phyloP scores from a whole-genome alignment of 805 yeast species.

The Barnettozyma botsteinii region DNA sequence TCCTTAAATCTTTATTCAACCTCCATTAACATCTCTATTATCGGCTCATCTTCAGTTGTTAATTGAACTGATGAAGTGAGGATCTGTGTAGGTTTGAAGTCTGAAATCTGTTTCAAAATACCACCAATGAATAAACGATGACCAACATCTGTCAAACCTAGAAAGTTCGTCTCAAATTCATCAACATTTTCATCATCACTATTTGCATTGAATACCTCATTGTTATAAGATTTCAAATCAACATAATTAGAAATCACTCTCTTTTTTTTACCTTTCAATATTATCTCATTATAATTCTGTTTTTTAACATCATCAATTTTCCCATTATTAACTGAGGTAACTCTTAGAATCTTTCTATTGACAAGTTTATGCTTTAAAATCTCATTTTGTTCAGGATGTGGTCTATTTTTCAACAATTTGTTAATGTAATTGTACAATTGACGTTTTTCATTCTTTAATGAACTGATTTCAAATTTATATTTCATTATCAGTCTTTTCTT shows the following conservation, averaged over 20 bases:
- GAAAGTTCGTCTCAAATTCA: too few species aligned
- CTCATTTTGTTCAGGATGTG: slow-evolving; percentile 16
- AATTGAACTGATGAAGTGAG: too few species aligned
- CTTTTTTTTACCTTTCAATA: not conserved
- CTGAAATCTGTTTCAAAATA: too few species aligned
- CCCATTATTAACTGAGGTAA: slow-evolving; percentile 10
- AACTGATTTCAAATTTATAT: slow-evolving; percentile 17
- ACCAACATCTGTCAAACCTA: too few species aligned
- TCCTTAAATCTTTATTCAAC: too few species aligned
- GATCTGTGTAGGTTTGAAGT: too few species aligned
- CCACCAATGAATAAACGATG: not conserved
- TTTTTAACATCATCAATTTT: not conserved
- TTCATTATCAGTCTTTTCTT: slow-evolving; percentile 8
- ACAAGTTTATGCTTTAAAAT: slow-evolving; percentile 24
- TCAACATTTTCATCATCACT: slow-evolving; percentile 9
- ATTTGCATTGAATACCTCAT: not conserved
- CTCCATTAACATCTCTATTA: too few species aligned
- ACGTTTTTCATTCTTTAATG: slow-evolving; percentile 21
- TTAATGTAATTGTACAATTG: slow-evolving; percentile 24
- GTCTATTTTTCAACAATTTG: slow-evolving; percentile 17
- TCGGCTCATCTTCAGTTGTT: too few species aligned
- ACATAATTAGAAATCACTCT: slow-evolving; percentile 16
- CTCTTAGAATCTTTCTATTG: slow-evolving; percentile 21
- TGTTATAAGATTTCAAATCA: slow-evolving; percentile 8
- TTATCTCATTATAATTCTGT: not conserved